Base-by-base conservation (phyloP, 1,284 basidiomycete genomes). In the Peniophora sp. region DNA sequence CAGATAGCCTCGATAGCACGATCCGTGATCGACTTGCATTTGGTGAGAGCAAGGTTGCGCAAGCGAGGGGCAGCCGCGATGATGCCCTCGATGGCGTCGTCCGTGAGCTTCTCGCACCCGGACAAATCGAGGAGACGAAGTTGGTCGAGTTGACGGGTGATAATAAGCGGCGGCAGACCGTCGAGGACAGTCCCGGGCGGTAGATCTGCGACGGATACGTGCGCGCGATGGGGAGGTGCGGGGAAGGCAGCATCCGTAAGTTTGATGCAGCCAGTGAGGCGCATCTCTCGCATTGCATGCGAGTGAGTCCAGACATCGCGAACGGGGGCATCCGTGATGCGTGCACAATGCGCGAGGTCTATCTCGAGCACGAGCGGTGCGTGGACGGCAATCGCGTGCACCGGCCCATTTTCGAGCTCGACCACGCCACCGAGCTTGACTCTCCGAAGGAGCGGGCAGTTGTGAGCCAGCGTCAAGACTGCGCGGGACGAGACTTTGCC, bases 361-460 rank as follows among this genome's bases (percentile, higher is more conserved):
- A 97, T 85, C 68, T 99, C 97, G 50, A 99, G 79, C 17, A 99
- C 77, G 35, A 94, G 77, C 0, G 92, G 89, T 62, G 95, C 97
- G 6, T 77, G 73, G 52, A 78, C 77, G n/a, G 91, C 88, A 45
- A 99, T 76, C 16, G 81, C 77, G 32, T 85, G 81, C 54, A 99
- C 75, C 12, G 93, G 78, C n/a, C 67, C 68, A 60, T 96, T 90
- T 0, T 94, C 93, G 53, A 98, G 69, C 34, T 76, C 72, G 52
- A 83, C 80, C 47, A 95, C 78, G 51, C 83, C 82, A 58, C 82
- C 85, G 45, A 97, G 75, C 66, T 97, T 97, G 66, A 97, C 88
- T 62, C 95, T 78, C 45, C 94, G 83, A 41, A 99, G 78, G 41
- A 86, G 71, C 12, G 81, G 81, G 63, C 90, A 93, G 50, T 81